Conservation (phyloP, 148 eudicot genomes). For the Bassia scoparia region DNA sequence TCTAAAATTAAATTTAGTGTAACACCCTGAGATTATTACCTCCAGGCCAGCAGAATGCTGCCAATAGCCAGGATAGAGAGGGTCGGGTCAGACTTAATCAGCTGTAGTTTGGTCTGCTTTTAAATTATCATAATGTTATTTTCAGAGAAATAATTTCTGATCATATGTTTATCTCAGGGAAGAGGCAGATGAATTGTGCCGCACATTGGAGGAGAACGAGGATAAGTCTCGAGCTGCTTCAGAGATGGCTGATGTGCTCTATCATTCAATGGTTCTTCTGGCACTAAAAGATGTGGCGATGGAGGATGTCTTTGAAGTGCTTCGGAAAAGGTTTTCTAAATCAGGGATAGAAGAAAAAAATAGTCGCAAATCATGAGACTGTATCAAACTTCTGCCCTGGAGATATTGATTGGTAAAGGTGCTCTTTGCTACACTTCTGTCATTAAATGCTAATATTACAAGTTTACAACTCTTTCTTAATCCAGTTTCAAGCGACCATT, state of each 20-base stretch:
- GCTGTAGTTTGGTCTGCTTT: neutral
- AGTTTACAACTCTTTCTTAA: no score
- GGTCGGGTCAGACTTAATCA: neutral
- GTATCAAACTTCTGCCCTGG: neutral
- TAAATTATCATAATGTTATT: neutral
- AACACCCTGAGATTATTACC: neutral
- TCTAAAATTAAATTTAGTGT: neutral
- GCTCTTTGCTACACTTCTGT: neutral
- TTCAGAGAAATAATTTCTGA: no score
- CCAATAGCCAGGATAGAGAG: neutral
- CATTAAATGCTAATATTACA: neutral
- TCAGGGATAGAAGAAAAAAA: conserved; percentile 87
- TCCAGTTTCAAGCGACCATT: neutral
- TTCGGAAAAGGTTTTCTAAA: conserved; percentile 63
- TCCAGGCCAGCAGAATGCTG: neutral
- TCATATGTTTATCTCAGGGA: conserved; percentile 44
- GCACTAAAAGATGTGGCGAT: conserved; percentile 55
- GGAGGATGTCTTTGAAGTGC: conserved; percentile 70
- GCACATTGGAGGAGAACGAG: conserved; percentile 78
- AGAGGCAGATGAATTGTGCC: conserved; percentile 93
- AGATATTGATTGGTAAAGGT: neutral
- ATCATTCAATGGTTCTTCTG: conserved; percentile 86
- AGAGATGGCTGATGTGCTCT: conserved; percentile 96
- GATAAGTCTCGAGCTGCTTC: conserved; percentile 69
- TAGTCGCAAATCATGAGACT: conserved; percentile 40